These are phyloP conservation scores for Talaromyces sp. DNA, from an alignment of 2,329 filamentous ascomycete species.

Conservation along the genomic window DNA sequence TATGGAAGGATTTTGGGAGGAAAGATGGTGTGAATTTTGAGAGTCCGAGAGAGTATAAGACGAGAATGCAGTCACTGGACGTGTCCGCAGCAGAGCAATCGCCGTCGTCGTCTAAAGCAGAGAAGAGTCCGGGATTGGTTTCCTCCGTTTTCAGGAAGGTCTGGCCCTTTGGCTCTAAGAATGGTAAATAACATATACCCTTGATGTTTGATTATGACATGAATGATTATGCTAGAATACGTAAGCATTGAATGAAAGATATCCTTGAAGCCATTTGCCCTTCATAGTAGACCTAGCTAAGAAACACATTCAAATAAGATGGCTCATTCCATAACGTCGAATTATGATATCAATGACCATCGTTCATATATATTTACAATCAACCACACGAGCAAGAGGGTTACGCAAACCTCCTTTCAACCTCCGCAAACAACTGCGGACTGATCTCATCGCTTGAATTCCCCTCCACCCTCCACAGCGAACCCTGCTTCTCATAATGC, in stretches of 20 bases:
- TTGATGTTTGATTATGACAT: neutral
- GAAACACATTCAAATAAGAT: neutral
- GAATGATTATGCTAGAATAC: neutral
- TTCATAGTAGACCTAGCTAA: neutral
- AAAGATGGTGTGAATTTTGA: constrained; percentile 58
- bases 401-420: constrained; percentile 69
- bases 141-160: neutral
- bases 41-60: constrained; percentile 87
- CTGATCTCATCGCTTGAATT: constrained; percentile 92
- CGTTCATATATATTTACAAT: constrained; percentile 1
- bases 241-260: neutral
- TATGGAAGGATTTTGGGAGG: constrained; percentile 66
- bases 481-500: constrained; percentile 79
- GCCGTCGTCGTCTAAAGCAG: neutral
- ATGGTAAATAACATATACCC: constrained; percentile 8
- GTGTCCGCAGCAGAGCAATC: neutral
- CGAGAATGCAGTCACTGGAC: constrained; percentile 42
- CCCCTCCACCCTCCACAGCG: constrained; percentile 82
- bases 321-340: neutral
- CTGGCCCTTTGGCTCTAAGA: constrained; percentile 4
- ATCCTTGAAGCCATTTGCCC: too few species aligned
- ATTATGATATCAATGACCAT: neutral
- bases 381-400: constrained; percentile 15
- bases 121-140: constrained; percentile 7
- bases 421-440: constrained; percentile 79